Evolutionary conservation across 2,329 filamentous ascomycete species (phyloP).

Genomic region (Aspergillus nomiae): DNA sequence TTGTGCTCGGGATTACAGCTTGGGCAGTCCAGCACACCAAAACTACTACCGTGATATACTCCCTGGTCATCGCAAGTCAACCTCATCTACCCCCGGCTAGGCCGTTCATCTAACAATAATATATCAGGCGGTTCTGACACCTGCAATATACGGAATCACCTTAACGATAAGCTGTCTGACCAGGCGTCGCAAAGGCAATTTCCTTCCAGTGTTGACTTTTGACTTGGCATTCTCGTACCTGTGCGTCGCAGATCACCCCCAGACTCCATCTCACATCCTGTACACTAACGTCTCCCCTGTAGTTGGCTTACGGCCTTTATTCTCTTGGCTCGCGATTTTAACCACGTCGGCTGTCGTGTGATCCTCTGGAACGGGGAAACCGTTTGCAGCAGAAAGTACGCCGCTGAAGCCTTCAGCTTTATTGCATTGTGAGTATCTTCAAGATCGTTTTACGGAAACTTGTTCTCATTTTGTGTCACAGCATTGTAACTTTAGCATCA

Average conservation of each 20-base stretch:
- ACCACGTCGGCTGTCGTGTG: conserved; percentile 7
- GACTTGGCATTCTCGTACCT: background rate
- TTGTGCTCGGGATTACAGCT: background rate
- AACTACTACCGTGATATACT: background rate
- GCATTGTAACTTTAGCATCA: background rate
- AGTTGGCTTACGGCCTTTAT: background rate
- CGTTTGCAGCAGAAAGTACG: conserved; percentile 23
- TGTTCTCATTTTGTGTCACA: background rate
- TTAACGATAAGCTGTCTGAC: background rate
- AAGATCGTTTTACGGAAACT: background rate
- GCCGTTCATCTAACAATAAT: background rate
- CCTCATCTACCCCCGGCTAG: background rate
- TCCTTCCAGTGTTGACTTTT: background rate
- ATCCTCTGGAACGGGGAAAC: conserved; percentile 20
- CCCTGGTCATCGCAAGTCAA: background rate
- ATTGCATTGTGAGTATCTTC: conserved; percentile 13
- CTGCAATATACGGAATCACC: background rate
- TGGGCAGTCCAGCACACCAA: background rate
- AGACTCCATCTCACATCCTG: background rate
- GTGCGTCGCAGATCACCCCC: background rate
- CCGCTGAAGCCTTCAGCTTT: conserved; percentile 22
- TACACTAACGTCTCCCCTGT: background rate
- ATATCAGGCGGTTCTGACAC: background rate
- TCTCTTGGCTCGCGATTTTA: background rate
- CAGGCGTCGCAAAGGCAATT: background rate